These are phyloP conservation scores for Tricholomella constricta DNA, from an alignment of 768 basidiomycete species.

Conservation along the genomic window DNA sequence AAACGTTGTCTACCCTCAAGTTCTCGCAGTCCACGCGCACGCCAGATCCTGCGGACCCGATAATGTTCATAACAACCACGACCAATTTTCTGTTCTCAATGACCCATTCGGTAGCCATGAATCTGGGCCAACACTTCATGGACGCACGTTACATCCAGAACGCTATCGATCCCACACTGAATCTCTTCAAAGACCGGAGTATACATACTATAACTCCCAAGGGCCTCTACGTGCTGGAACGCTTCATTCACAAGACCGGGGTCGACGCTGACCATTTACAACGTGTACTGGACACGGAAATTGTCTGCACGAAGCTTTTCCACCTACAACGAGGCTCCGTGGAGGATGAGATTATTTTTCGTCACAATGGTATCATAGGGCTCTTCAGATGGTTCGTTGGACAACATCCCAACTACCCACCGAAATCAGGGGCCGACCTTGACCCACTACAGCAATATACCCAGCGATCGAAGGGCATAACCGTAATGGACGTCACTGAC, in stretches of 20 bases:
- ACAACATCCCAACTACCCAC: conserved; percentile 59
- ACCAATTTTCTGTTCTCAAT: conserved; percentile 18
- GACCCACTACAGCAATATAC: neutral
- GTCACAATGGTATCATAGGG: conserved; percentile 66
- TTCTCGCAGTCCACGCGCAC: conserved; percentile 17
- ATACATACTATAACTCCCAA: conserved; percentile 68
- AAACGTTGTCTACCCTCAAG: conserved; percentile 12
- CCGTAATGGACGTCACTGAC: neutral
- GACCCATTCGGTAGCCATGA: conserved; percentile 9
- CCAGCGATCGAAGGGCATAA: conserved; percentile 10
- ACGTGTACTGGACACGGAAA: conserved; percentile 67
- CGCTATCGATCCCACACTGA: conserved; percentile 55
- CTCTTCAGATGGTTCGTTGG: conserved; percentile 76
- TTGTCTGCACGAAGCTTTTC: conserved; percentile 77
- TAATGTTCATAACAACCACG: conserved; percentile 13
- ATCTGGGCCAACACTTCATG: conserved; percentile 54
- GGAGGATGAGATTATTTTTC: conserved; percentile 80
- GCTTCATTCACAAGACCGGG: conserved; percentile 64
- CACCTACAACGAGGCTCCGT: conserved; percentile 71
- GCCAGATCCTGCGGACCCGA: conserved; percentile 9
- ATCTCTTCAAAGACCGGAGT: conserved; percentile 66
- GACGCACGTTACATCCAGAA: conserved; percentile 70
- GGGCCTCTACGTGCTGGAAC: conserved; percentile 70
- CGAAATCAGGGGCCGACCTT: conserved; percentile 31
- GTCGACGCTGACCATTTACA: conserved; percentile 45